Percentiles rank a stretch among this genome's conserved stretches.
Evolutionary conservation across 2,329 filamentous ascomycete genomes (phyloP).

Genomic region (Botrytis paeoniae): DNA sequence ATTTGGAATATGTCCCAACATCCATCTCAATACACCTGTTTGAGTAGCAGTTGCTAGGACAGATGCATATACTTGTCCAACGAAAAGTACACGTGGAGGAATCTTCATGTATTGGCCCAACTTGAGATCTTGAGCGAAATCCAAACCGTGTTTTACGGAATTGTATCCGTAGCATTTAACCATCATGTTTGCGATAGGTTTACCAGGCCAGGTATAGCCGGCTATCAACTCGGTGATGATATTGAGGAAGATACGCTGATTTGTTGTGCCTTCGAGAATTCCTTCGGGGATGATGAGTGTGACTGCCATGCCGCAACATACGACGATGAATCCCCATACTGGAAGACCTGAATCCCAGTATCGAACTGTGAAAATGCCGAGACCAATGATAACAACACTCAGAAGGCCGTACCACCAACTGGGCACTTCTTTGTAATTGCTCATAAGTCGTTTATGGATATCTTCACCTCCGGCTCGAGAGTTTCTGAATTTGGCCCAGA

Average conservation of each 20-base stretch:
- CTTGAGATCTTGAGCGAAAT: slow-evolving; percentile 49
- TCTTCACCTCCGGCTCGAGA: slow-evolving; percentile 36
- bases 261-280: slow-evolving; percentile 46
- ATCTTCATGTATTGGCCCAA: slow-evolving; percentile 52
- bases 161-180: slow-evolving; percentile 44
- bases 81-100: slow-evolving; percentile 47
- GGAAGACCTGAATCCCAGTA: slow-evolving; percentile 41
- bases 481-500: slow-evolving; percentile 40
- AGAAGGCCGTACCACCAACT: slow-evolving; percentile 54
- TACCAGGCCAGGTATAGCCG: slow-evolving; percentile 51
- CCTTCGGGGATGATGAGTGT: slow-evolving; percentile 39
- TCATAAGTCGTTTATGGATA: slow-evolving; percentile 50
- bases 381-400: slow-evolving; percentile 45
- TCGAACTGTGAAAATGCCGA: slow-evolving; percentile 32
- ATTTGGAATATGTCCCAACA: slow-evolving; percentile 41
- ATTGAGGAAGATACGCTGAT: slow-evolving; percentile 56
- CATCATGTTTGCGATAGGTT: slow-evolving; percentile 67
- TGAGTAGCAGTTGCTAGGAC: slow-evolving; percentile 47
- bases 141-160: slow-evolving; percentile 47
- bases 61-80: slow-evolving; percentile 47
- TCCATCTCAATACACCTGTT: slow-evolving; percentile 40
- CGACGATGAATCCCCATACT: slow-evolving; percentile 40
- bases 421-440: slow-evolving; percentile 45
- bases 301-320: slow-evolving; percentile 28
- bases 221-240: slow-evolving; percentile 70